Evolutionary conservation across 495 filamentous ascomycete genomes (phyloP).

Genomic region (Hypoxylon fuscum): DNA sequence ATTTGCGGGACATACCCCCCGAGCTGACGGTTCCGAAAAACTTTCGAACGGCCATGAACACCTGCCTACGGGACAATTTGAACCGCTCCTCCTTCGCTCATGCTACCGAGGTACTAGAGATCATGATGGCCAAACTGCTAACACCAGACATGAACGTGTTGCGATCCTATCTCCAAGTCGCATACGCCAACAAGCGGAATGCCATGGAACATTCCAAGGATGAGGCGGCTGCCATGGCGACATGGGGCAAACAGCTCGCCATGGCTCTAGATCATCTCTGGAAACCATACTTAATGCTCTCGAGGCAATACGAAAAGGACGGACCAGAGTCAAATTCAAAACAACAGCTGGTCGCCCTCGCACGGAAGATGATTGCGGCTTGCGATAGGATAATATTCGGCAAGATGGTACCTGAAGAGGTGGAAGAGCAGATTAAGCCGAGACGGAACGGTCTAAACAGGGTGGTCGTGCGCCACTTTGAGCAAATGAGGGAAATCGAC

Average conservation of each 20-base stretch:
- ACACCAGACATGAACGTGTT: conserved; percentile 55
- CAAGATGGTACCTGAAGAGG: conserved; percentile 27
- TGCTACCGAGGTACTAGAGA: conserved; percentile 64
- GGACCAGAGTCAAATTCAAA: conserved; percentile 20
- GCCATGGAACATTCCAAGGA: conserved; percentile 18
- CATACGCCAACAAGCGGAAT: conserved; percentile 44
- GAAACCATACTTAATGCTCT: conserved; percentile 45
- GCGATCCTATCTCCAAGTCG: conserved; percentile 52
- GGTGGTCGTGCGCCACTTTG: conserved; percentile 28
- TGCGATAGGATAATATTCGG: conserved; percentile 46
- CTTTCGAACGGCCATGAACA: conserved; percentile 75
- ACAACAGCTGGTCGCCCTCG: conserved; percentile 50
- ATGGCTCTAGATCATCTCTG: conserved; percentile 52
- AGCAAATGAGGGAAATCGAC: conserved; percentile 16
- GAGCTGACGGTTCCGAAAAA: conserved; percentile 56
- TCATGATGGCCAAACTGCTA: conserved; percentile 58
- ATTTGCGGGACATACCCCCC: conserved; percentile 62
- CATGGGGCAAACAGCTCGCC: conserved; percentile 47
- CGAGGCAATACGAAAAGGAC: conserved; percentile 37
- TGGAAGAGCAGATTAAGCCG: conserved; percentile 28
- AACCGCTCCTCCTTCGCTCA: conserved; percentile 69
- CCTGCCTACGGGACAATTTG: conserved; percentile 73
- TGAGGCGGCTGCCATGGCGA: conserved; percentile 29
- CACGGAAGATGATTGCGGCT: conserved; percentile 52
- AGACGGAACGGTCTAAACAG: conserved; percentile 42